Base-by-base conservation (phyloP, 371 early-diverging fungal genomes). In the Batkoa obscura region DNA sequence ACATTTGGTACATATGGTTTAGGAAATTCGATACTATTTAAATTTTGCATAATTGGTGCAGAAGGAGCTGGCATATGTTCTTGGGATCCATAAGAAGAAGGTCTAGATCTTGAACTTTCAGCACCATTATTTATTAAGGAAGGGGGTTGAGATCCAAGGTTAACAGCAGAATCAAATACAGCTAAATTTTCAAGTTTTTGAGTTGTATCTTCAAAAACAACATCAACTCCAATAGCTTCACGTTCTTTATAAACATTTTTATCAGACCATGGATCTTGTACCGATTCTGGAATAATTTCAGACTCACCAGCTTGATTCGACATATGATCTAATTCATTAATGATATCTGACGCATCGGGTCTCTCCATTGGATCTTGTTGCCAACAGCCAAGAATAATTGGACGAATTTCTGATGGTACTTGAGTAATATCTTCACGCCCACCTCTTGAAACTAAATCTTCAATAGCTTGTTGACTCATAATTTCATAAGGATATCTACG, bases 361-460 rank as follows among this genome's bases (percentile, higher is more conserved):
- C 53, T 8, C 15, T 37, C 35, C 38, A 13, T 2, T n/a, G 53
- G 53, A 30, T 53, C 53, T 53, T 53, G 53, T 39, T 53, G 53
- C 53, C 53, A 53, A 31, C 53, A 53, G 4, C 6, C 37, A 2
- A 15, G 8, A 15, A 53, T 53, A 31, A 53, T 53, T 36, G 53
- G 39, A 9, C 15, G 32, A 9, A 53, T 38, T 30, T 53, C 53
- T 15, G 31, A 2, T 9, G 53, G 53, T 3, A 35, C 36, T 53
- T 53, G 37, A 4, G 8, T 38, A 15, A 53, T 12, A 9, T 53
- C 38, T 53, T 53, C 53, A 31, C 53, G 53, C 5, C 53, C 50
- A 23, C 53, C 53, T 5, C 53, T 36, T 2, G 13, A 36, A 39
- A 53, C 53, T 1, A 53, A 35, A 39, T 53, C 53, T 30, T 53